phyloP scores from a whole-genome alignment of 2,329 filamentous ascomycete genomes.

The Talaromyces sp. region DNA sequence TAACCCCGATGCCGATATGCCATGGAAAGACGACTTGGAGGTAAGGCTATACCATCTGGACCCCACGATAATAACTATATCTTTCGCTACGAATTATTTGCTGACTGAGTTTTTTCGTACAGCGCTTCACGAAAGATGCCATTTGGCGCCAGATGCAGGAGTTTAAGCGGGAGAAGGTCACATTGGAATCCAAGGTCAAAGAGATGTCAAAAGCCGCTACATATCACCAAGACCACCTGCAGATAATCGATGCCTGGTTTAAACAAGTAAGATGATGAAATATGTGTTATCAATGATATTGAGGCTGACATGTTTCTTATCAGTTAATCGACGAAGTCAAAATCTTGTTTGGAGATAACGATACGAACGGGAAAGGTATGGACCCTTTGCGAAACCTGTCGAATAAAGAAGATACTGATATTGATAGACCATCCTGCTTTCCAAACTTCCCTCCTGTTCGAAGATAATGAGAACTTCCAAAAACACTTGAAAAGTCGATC shows the following conservation, averaged over 20 bases:
- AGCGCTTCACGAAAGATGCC: constrained; percentile 93
- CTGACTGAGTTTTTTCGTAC: constrained; percentile 32
- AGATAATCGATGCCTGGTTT: constrained; percentile 90
- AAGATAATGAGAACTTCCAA: constrained; percentile 64
- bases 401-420: not conserved
- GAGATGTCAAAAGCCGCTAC: constrained; percentile 74
- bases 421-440: constrained; percentile 37
- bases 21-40: constrained; percentile 69
- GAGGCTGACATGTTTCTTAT: constrained; percentile 7
- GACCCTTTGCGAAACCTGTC: not conserved
- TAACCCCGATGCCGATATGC: constrained; percentile 66
- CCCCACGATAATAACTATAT: not conserved
- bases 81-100: constrained; percentile 37
- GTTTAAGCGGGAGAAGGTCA: constrained; percentile 86
- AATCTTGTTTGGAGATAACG: constrained; percentile 36
- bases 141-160: constrained; percentile 97
- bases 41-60: constrained; percentile 57
- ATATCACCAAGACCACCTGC: constrained; percentile 89
- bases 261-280: constrained; percentile 66
- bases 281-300: not conserved
- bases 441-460: constrained; percentile 57
- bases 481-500: constrained; percentile 75
- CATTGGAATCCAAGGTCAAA: constrained; percentile 75
- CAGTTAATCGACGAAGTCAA: constrained; percentile 51
- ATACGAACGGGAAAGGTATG: constrained; percentile 33